Conservation (phyloP, 2,329 filamentous ascomycete genomes). For the Clonostachys byssicola region DNA sequence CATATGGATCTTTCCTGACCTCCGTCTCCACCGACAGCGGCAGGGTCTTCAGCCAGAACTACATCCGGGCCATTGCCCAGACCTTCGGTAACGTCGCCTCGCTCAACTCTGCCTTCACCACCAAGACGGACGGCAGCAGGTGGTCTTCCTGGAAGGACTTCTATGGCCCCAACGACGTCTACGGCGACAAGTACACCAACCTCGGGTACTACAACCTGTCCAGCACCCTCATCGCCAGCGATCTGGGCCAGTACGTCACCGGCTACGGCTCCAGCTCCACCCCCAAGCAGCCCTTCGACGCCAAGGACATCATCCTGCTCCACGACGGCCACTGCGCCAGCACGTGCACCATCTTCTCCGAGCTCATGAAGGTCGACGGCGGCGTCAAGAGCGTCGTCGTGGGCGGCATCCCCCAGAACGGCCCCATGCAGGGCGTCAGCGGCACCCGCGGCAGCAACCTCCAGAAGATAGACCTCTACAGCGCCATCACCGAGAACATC, state of each 20-base stretch:
- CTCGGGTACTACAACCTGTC: constrained; percentile 1
- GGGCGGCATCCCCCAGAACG: constrained; percentile 47
- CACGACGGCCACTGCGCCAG: constrained; percentile 55
- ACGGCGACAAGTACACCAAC: background rate
- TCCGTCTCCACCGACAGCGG: background rate
- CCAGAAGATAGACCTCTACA: background rate
- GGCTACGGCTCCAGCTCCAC: constrained; percentile 28
- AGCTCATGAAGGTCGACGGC: constrained; percentile 45
- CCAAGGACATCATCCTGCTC: constrained; percentile 35
- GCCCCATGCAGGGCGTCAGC: constrained; percentile 54
- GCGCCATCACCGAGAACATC: background rate
- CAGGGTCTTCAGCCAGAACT: background rate
- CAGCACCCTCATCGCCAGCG: constrained; percentile 22
- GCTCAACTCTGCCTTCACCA: too few relatives aligned
- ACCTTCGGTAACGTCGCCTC: too few relatives aligned
- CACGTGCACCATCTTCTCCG: constrained; percentile 54
- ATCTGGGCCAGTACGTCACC: constrained; percentile 31
- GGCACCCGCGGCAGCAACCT: constrained; percentile 48
- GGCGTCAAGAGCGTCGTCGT: constrained; percentile 53
- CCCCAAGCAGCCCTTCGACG: constrained; percentile 18
- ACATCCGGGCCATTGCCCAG: too few relatives aligned
- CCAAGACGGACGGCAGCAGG: too few relatives aligned
- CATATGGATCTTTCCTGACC: background rate
- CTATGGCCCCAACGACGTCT: background rate
- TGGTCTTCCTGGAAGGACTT: background rate